A percentile compares a stretch with the other conserved stretches of the same genome.
phyloP scores from a whole-genome alignment of 2,329 filamentous ascomycete genomes.

The Diplodia mutila region DNA sequence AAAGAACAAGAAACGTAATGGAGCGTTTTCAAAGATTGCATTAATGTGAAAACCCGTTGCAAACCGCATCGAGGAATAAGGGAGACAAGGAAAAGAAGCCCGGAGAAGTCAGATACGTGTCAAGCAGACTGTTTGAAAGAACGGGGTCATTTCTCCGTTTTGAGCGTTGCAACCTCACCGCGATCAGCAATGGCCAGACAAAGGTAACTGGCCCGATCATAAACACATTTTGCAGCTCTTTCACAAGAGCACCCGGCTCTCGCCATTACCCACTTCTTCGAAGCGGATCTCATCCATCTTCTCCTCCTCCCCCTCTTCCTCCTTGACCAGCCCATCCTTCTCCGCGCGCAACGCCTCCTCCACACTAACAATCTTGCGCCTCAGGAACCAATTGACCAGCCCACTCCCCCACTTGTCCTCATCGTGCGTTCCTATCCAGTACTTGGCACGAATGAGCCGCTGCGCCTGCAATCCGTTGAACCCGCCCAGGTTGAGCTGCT shows the following conservation, averaged over 20 bases:
- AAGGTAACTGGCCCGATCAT: background rate
- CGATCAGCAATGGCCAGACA: background rate
- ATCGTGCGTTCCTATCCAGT: slow-evolving; percentile 70
- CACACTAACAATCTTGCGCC: slow-evolving; percentile 47
- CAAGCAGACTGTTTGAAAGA: background rate
- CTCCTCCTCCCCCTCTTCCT: slow-evolving; percentile 32
- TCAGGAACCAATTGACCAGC: slow-evolving; percentile 57
- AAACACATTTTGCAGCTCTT: slow-evolving; percentile 23
- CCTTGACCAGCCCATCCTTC: slow-evolving; percentile 39
- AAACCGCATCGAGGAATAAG: background rate
- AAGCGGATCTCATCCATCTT: slow-evolving; percentile 51
- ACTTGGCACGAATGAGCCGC: slow-evolving; percentile 56
- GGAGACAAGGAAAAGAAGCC: background rate
- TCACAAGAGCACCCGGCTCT: slow-evolving; percentile 54
- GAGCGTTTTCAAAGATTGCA: background rate
- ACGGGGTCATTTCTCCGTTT: background rate
- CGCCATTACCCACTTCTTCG: slow-evolving; percentile 60
- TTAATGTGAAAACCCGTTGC: background rate
- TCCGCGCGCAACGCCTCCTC: slow-evolving; percentile 54
- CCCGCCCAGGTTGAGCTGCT: slow-evolving; percentile 67
- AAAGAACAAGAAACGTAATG: background rate
- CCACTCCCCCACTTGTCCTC: slow-evolving; percentile 65
- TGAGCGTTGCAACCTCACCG: background rate
- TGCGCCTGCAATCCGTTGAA: slow-evolving; percentile 64
- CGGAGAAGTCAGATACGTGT: background rate